These are phyloP conservation scores for Suhomyces terraborum DNA, from an alignment of 1,139 yeast genomes.

Conservation along the genomic window DNA sequence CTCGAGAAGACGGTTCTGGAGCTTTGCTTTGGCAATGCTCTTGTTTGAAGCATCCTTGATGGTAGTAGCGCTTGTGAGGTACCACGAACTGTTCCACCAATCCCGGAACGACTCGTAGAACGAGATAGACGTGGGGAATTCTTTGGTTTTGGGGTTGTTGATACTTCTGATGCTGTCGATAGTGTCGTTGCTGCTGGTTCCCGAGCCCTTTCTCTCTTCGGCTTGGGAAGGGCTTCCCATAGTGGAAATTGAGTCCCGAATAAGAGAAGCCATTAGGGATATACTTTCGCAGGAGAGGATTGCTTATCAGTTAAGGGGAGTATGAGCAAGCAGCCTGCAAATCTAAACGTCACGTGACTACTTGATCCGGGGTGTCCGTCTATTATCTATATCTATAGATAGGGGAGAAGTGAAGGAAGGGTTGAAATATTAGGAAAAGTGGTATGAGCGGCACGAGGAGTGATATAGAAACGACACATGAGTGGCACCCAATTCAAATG, in stretches of 20 bases:
- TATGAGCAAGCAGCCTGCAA: too few species aligned
- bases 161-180: too few species aligned
- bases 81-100: conserved; percentile 43
- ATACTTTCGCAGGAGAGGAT: background rate
- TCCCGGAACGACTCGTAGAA: conserved; percentile 34
- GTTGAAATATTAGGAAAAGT: background rate
- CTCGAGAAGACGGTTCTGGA: conserved; percentile 33
- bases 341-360: background rate
- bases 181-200: background rate
- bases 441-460: background rate
- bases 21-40: conserved; percentile 24
- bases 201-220: conserved; percentile 6
- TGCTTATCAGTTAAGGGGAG: conserved; percentile 3
- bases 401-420: background rate
- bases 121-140: conserved; percentile 27
- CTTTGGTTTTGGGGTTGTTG: background rate
- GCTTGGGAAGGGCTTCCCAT: conserved; percentile 18
- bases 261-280: conserved; percentile 12
- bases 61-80: conserved; percentile 25
- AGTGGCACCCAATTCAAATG: too few species aligned
- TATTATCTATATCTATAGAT: conserved; percentile 1
- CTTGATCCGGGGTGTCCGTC: conserved; percentile 1
- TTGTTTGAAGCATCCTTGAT: conserved; percentile 12
- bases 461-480: too few species aligned
- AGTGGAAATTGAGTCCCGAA: conserved; percentile 16